Evolutionary conservation across 2,329 filamentous ascomycete species (phyloP).

Genomic region (Teratosphaeria zuluensis): DNA sequence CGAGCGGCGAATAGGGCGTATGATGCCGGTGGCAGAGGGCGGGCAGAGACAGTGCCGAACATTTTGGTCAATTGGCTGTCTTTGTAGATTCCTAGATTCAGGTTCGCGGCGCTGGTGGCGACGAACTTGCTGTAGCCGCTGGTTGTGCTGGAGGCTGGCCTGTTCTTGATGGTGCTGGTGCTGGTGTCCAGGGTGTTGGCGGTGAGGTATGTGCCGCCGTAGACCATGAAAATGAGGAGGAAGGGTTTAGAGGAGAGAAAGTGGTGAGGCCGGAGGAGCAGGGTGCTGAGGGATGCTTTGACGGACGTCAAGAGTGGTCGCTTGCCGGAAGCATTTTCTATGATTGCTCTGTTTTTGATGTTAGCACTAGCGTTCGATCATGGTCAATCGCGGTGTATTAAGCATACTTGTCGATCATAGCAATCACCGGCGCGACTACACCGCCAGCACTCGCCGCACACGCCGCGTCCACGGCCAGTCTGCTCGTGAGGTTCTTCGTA

Average conservation of each 20-base stretch:
- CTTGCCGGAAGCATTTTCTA: constrained; percentile 70
- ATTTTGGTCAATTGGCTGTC: constrained; percentile 76
- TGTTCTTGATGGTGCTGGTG: constrained; percentile 51
- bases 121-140: constrained; percentile 71
- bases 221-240: constrained; percentile 58
- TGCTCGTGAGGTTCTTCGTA: constrained; percentile 58
- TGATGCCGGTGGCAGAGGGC: constrained; percentile 55
- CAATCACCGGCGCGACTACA: constrained; percentile 74
- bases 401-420: constrained; percentile 73
- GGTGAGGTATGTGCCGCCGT: constrained; percentile 80
- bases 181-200: constrained; percentile 81
- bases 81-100: constrained; percentile 80
- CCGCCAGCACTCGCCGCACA: constrained; percentile 63
- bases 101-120: constrained; percentile 71
- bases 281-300: constrained; percentile 45
- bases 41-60: constrained; percentile 54
- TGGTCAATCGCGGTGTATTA: not conserved
- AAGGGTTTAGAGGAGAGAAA: constrained; percentile 58
- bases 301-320: constrained; percentile 51
- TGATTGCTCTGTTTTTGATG: constrained; percentile 59
- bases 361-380: constrained; percentile 44
- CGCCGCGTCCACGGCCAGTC: constrained; percentile 57
- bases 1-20: constrained; percentile 72
- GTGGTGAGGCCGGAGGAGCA: constrained; percentile 51
- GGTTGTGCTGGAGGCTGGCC: constrained; percentile 54